Conservation (phyloP, 345 rosid species). For the Odontarrhena argentea region DNA sequence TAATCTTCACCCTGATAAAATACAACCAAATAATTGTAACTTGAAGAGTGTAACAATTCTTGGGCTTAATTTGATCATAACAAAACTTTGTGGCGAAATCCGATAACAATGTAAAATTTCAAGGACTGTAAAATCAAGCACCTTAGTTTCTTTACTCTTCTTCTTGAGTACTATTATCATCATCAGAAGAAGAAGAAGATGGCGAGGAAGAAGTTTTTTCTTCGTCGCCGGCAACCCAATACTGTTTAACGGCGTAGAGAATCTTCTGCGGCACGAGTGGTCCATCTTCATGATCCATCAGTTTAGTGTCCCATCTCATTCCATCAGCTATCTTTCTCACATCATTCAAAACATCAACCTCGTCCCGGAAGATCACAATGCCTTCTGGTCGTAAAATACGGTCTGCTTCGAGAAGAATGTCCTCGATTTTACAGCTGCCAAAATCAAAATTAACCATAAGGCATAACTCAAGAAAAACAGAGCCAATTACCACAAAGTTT, state of each 20-base stretch:
- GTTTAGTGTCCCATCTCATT: conserved; percentile 93
- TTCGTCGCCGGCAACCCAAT: conserved; percentile 72
- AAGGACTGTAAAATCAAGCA: conserved; percentile 27
- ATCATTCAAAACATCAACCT: conserved; percentile 74
- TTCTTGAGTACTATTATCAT: conserved; percentile 19
- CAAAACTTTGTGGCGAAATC: conserved; percentile 21
- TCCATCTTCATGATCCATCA: conserved; percentile 95
- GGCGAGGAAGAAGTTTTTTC: conserved; percentile 54
- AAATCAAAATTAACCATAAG: background rate
- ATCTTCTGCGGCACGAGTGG: conserved; percentile 90
- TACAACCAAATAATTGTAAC: background rate
- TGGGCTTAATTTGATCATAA: conserved; percentile 6
- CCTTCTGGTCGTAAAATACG: conserved; percentile 94
- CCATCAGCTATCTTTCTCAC: conserved; percentile 67
- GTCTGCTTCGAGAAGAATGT: conserved; percentile 89
- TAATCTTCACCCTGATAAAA: conserved; percentile 36
- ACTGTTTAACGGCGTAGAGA: conserved; percentile 72
- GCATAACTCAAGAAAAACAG: background rate
- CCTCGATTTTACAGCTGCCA: conserved; percentile 77
- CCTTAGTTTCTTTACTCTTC: conserved; percentile 34
- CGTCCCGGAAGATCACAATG: conserved; percentile 73
- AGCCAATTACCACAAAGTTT: conserved; percentile 19
- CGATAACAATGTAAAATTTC: background rate
- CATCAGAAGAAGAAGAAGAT: conserved; percentile 30
- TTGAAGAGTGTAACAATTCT: background rate